Evolutionary conservation across 1,139 yeast genomes (phyloP).

Genomic region (Pichia sp.): DNA sequence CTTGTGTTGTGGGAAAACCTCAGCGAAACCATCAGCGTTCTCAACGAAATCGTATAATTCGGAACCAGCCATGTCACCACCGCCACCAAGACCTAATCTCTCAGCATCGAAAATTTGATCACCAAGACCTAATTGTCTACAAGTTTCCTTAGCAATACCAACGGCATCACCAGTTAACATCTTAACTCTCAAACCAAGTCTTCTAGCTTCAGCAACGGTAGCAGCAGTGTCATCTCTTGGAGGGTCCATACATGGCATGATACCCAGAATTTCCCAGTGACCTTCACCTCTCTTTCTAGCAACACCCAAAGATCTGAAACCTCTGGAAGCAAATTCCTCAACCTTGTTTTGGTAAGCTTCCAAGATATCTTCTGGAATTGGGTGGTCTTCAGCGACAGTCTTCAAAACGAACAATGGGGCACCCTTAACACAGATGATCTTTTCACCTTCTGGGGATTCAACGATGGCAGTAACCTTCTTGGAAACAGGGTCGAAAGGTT

Average conservation of each 20-base stretch:
- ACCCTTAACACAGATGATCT: conserved; percentile 96
- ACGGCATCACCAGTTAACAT: conserved; percentile 99
- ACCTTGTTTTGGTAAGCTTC: conserved; percentile 95
- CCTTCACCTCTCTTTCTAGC: conserved; percentile 99
- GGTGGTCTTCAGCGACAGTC: conserved; percentile 96
- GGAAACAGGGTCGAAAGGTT: conserved; percentile 96
- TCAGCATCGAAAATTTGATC: conserved; percentile 96
- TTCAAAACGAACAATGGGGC: conserved; percentile 93
- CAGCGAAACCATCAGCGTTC: conserved; percentile 96
- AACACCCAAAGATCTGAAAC: conserved; percentile 98
- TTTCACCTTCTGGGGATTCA: conserved; percentile 95
- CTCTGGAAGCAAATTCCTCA: conserved; percentile 96
- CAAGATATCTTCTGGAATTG: conserved; percentile 92
- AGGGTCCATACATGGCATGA: conserved; percentile 98
- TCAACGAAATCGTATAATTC: conserved; percentile 94
- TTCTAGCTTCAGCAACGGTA: conserved; percentile 90
- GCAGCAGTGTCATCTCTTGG: conserved; percentile 98
- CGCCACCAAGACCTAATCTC: conserved; percentile 88
- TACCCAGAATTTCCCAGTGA: conserved; percentile 97
- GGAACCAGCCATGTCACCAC: conserved; percentile 86
- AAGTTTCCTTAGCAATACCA: conserved; percentile 97
- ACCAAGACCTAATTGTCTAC: conserved; percentile 96
- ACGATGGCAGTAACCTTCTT: conserved; percentile 94
- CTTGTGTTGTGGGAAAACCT: conserved; percentile 96
- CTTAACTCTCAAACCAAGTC: conserved; percentile 91